Conservation (phyloP, 352 stramenopile species). For the Blastocystis sp. region DNA sequence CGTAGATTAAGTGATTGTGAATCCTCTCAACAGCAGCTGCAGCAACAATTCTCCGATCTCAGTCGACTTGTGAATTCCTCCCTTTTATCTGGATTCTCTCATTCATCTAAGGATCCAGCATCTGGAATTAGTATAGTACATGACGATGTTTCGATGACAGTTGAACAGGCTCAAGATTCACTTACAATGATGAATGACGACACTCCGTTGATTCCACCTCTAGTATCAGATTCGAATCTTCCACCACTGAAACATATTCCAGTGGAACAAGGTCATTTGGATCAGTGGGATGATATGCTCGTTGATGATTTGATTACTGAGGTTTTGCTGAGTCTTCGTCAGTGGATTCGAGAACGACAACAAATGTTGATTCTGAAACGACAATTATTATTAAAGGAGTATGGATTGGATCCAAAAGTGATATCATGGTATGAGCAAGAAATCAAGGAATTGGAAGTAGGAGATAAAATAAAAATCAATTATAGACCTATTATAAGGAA, state of each 20-base stretch:
- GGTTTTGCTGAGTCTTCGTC: neutral
- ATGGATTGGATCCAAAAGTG: neutral
- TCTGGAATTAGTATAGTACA: conserved; percentile 9
- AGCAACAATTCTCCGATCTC: conserved; percentile 43
- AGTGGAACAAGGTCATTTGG: conserved; percentile 20
- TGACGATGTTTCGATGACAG: neutral
- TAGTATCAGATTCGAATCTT: neutral
- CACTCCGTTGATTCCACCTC: neutral
- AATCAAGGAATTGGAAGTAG: conserved; percentile 14
- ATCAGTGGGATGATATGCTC: neutral
- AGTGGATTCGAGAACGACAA: conserved; percentile 38
- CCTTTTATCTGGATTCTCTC: conserved; percentile 28
- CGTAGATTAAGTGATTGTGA: conserved; percentile 7
- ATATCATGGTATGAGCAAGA: conserved; percentile 5
- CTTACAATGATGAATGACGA: neutral
- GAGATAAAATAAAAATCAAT: neutral
- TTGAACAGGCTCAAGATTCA: neutral
- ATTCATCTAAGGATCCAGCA: neutral
- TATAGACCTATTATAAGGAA: neutral
- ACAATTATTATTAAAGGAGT: neutral
- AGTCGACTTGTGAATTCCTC: conserved; percentile 48
- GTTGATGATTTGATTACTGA: neutral
- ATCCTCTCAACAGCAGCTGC: neutral
- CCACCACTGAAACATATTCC: neutral
- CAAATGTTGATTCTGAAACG: conserved; percentile 49